Conservation (phyloP, 2,329 filamentous ascomycete species). For the Colletotrichum camelliae region DNA sequence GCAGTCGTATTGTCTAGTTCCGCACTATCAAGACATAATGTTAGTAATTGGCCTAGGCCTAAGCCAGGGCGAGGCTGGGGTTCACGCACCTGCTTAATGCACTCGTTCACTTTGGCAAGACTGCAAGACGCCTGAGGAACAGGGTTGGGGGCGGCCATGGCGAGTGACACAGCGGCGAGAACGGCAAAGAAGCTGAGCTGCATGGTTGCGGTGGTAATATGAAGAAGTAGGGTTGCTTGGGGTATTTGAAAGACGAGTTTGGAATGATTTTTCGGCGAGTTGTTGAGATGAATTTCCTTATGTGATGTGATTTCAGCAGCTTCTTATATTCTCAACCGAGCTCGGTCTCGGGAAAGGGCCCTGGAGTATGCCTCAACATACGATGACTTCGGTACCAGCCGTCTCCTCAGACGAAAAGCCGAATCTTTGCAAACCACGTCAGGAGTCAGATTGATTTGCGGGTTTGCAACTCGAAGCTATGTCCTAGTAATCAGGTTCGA, state of each 20-base stretch:
- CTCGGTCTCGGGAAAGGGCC: background rate
- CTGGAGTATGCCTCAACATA: background rate
- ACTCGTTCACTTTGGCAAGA: background rate
- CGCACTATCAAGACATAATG: background rate
- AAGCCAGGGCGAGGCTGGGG: too few species aligned
- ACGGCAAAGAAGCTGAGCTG: background rate
- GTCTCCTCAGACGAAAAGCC: background rate
- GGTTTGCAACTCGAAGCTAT: background rate
- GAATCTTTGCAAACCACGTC: background rate
- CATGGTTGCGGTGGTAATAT: background rate
- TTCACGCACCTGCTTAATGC: background rate
- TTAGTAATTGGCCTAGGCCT: background rate
- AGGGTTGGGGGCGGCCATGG: background rate
- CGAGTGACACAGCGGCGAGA: background rate
- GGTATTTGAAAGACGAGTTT: background rate
- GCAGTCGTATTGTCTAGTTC: background rate
- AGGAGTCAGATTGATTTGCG: background rate
- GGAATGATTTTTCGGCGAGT: background rate
- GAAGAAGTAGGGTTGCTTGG: background rate
- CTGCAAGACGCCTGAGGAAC: background rate
- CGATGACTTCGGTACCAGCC: background rate
- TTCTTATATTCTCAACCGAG: background rate
- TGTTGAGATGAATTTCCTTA: background rate
- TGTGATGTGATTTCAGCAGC: background rate
- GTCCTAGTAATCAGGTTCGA: background rate